Percentiles rank a stretch among this genome's conserved stretches.
Conservation (phyloP, 2,329 filamentous ascomycete genomes). For the Xylariales sp. region DNA sequence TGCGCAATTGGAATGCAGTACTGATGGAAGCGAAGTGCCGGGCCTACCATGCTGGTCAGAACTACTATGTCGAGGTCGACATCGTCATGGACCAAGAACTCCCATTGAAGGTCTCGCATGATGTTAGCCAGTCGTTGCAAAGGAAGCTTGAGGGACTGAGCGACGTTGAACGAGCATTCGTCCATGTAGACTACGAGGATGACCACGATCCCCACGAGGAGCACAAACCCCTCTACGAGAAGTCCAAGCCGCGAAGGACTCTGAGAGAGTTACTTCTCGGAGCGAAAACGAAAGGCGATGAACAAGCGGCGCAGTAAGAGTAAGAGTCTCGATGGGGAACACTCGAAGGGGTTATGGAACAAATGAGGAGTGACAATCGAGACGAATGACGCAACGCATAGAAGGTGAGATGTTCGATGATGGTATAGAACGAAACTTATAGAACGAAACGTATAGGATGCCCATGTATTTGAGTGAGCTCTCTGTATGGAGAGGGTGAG, state of each 20-base stretch:
- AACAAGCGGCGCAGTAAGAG: conserved; percentile 6
- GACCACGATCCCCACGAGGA: conserved; percentile 35
- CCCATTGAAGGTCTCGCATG: conserved; percentile 52
- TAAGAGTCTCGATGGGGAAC: neutral
- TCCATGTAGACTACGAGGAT: conserved; percentile 41
- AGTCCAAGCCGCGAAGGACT: conserved; percentile 24
- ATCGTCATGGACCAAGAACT: conserved; percentile 54
- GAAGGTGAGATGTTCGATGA: too few relatives aligned
- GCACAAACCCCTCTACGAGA: conserved; percentile 38
- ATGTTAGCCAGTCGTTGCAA: conserved; percentile 55
- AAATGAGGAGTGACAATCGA: neutral
- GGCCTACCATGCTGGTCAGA: conserved; percentile 57
- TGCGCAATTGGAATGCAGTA: neutral
- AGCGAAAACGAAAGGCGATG: conserved; percentile 20
- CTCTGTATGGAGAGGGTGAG: too few relatives aligned
- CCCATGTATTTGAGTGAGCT: too few relatives aligned
- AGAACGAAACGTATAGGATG: too few relatives aligned
- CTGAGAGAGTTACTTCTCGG: conserved; percentile 31
- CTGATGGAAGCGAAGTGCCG: conserved; percentile 35
- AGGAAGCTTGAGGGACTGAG: conserved; percentile 52
- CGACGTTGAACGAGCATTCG: conserved; percentile 40
- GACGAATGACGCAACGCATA: too few relatives aligned
- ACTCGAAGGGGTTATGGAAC: neutral
- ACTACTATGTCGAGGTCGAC: conserved; percentile 59
- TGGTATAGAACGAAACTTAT: too few relatives aligned